Evolutionary conservation across 2,329 filamentous ascomycete species (phyloP), one percentile per base, ranked within the genome.

Genomic region (Pseudogymnoascus sp.): DNA sequence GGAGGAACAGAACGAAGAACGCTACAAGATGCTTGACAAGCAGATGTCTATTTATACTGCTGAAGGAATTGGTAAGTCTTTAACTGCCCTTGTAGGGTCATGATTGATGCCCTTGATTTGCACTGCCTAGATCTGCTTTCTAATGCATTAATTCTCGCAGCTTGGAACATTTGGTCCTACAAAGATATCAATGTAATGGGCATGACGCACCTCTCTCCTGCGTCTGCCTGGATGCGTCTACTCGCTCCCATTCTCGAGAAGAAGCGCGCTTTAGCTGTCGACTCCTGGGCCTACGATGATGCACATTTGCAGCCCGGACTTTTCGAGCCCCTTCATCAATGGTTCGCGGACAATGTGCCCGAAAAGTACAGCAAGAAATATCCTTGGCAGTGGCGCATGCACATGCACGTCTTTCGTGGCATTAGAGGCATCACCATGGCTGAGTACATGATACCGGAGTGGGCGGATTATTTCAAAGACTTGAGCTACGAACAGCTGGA

Each of bases 391-490:
- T 69, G 68, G 68, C 66, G 68, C 38, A 69, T 68, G 65, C 67
- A 69, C 56, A 69, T 68, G 66, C 68, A 69, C 60, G 66, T 69
- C 9, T 68, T 68, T 63, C 68, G 68, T 11, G 65, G 64, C 7
- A 67, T 69, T 42, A 64, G 69, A 62, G 68, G 68, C 46, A 67
- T 68, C 56, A 70, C 68, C 23, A 64, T 82, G 63, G 74, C 77
- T 2, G 74, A 75, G 43, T 78, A 77, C 62, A 74, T 81, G 70
- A 72, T 74, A 59, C 75, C 77, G 62, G 79, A 81, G 68, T 80
- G 79, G 73, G 78, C 78, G 11, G 75, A 75, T 66, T 71, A 78
- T 61, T 82, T 82, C 66, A 68, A 71, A 59, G 75, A 69, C 40
- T 76, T 77, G 72, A 72, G 72, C 21, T 72, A 76, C 60, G 72